Percentiles rank a stretch among this genome's conserved stretches.
phyloP scores from a whole-genome alignment of 805 yeast species.

The Blastobotrys robertii region DNA sequence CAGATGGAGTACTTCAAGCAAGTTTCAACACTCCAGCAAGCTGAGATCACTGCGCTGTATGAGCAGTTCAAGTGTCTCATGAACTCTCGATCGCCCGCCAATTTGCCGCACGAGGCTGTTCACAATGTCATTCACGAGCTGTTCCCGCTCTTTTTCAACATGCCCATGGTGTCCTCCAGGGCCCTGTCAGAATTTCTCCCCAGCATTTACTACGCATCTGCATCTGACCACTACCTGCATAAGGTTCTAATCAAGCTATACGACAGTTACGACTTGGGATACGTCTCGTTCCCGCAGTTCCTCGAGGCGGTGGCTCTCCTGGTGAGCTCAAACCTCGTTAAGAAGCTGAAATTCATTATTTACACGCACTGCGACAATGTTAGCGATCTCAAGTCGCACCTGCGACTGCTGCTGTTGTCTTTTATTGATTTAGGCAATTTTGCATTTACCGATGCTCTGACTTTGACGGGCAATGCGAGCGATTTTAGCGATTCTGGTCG shows the following conservation, averaged over 20 bases:
- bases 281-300: slow-evolving; percentile 7
- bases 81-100: background rate
- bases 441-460: slow-evolving; percentile 11
- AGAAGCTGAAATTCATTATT: background rate
- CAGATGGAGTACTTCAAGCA: slow-evolving; percentile 5
- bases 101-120: background rate
- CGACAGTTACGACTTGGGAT: slow-evolving; percentile 8
- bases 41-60: slow-evolving; percentile 15
- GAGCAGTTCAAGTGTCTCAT: slow-evolving; percentile 11
- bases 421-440: slow-evolving; percentile 7
- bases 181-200: slow-evolving; percentile 5
- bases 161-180: background rate
- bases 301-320: slow-evolving; percentile 4
- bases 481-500: no score
- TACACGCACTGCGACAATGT: background rate
- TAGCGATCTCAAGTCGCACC: background rate
- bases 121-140: background rate
- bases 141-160: no score
- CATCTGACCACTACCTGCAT: background rate
- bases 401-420: slow-evolving; percentile 5
- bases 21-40: background rate
- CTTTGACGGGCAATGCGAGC: background rate
- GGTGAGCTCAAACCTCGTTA: background rate
- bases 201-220: slow-evolving; percentile 1
- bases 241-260: slow-evolving; percentile 4